Conservation (phyloP, 441 rosid species). For the Geranium incanum region DNA sequence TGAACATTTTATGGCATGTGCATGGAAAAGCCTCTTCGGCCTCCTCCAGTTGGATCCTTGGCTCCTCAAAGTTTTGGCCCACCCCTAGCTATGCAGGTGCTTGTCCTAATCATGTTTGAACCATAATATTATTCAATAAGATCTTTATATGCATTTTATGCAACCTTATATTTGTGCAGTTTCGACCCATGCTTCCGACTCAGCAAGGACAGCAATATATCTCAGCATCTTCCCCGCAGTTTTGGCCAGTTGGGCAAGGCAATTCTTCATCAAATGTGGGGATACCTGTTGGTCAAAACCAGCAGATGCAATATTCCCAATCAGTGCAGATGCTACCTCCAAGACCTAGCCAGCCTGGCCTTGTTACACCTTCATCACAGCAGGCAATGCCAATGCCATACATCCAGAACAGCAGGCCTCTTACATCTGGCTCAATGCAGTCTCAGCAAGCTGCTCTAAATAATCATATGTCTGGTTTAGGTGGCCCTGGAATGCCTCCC, state of each 20-base stretch:
- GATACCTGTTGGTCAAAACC: slow-evolving; percentile 49
- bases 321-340: slow-evolving; percentile 61
- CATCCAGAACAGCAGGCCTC: slow-evolving; percentile 45
- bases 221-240: slow-evolving; percentile 58
- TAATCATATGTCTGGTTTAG: slow-evolving; percentile 37
- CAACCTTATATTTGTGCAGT: slow-evolving; percentile 37
- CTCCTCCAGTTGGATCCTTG: slow-evolving; percentile 33
- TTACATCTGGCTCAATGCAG: slow-evolving; percentile 45
- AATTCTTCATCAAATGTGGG: slow-evolving; percentile 43
- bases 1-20: slow-evolving; percentile 4
- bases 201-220: slow-evolving; percentile 65
- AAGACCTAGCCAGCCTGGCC: slow-evolving; percentile 70
- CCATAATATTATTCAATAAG: slow-evolving; percentile 6
- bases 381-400: slow-evolving; percentile 57
- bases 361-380: slow-evolving; percentile 47
- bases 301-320: slow-evolving; percentile 58
- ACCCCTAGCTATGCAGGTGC: slow-evolving; percentile 25
- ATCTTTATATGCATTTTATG: slow-evolving; percentile 3
- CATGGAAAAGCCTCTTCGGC: slow-evolving; percentile 27
- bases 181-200: slow-evolving; percentile 54
- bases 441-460: slow-evolving; percentile 40
- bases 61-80: slow-evolving; percentile 29
- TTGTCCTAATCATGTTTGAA: slow-evolving; percentile 11
- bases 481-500: slow-evolving; percentile 44
- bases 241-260: slow-evolving; percentile 61